Evolutionary conservation across 495 filamentous ascomycete species (phyloP).

Genomic region (Penicillium soppii): DNA sequence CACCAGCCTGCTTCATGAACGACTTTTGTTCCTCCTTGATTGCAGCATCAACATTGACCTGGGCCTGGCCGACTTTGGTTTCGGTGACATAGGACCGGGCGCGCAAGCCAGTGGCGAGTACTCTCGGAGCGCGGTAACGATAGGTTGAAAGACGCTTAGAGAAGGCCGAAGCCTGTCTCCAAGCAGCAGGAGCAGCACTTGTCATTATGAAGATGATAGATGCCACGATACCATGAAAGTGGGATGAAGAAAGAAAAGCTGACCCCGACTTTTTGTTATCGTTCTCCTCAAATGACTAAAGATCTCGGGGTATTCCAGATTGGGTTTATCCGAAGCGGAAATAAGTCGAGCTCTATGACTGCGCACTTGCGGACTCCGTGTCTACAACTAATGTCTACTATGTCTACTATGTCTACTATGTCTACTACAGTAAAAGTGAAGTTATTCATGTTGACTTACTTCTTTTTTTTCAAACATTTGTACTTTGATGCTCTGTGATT

Average conservation of each 20-base stretch:
- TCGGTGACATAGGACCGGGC: slow-evolving; percentile 78
- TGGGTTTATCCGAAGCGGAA: slow-evolving; percentile 14
- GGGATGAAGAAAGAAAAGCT: slow-evolving; percentile 11
- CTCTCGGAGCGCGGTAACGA: slow-evolving; percentile 48
- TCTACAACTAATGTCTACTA: no score
- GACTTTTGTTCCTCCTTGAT: slow-evolving; percentile 81
- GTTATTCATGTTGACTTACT: no score
- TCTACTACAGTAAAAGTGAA: no score
- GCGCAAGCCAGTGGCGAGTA: slow-evolving; percentile 29
- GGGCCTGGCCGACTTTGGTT: slow-evolving; percentile 73
- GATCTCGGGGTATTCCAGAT: slow-evolving; percentile 5
- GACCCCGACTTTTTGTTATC: slow-evolving; percentile 12
- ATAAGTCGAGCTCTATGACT: not conserved
- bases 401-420: no score
- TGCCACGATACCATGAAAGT: slow-evolving; percentile 18
- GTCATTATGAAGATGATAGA: slow-evolving; percentile 58
- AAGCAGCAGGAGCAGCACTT: slow-evolving; percentile 64
- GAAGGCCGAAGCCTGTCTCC: slow-evolving; percentile 77
- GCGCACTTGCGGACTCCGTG: no score
- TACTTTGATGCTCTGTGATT: no score
- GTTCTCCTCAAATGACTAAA: slow-evolving; percentile 4
- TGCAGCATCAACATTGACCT: slow-evolving; percentile 77
- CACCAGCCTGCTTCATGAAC: slow-evolving; percentile 70
- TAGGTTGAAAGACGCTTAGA: slow-evolving; percentile 52
- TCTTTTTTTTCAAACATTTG: no score